A percentile compares a stretch with the other conserved stretches of the same genome.
phyloP scores from a whole-genome alignment of 495 filamentous ascomycete genomes.

The Penicillium alfredii region DNA sequence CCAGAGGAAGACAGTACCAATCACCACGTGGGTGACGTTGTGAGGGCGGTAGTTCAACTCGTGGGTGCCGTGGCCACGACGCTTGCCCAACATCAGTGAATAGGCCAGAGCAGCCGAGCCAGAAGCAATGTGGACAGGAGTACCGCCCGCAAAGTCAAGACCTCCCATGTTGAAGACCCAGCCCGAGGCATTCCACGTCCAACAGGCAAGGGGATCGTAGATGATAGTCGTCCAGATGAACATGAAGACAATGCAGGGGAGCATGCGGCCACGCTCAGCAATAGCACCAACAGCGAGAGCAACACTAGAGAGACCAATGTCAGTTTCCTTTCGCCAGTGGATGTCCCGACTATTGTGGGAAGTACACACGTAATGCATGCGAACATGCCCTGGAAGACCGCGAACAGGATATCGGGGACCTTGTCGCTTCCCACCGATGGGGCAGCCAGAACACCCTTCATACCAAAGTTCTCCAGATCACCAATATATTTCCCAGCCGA shows the following conservation, averaged over 20 bases:
- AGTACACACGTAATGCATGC: conserved; percentile 75
- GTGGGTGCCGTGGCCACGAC: conserved; percentile 76
- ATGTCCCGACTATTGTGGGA: background rate
- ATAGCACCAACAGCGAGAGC: conserved; percentile 89
- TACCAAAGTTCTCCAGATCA: conserved; percentile 77
- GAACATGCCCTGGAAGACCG: conserved; percentile 98
- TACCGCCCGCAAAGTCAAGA: conserved; percentile 93
- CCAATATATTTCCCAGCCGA: conserved; percentile 78
- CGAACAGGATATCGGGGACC: conserved; percentile 87
- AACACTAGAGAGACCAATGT: conserved; percentile 46
- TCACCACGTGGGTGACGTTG: conserved; percentile 94
- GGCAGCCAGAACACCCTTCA: conserved; percentile 70
- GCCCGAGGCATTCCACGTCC: conserved; percentile 90
- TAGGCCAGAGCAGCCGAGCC: conserved; percentile 86
- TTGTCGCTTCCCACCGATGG: conserved; percentile 76
- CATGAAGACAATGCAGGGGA: conserved; percentile 92
- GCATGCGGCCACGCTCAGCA: conserved; percentile 90
- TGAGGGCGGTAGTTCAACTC: conserved; percentile 95
- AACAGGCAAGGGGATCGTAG: conserved; percentile 94
- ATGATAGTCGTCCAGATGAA: conserved; percentile 93
- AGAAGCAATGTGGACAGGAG: conserved; percentile 91
- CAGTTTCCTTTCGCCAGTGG: conserved; percentile 1
- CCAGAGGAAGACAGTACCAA: conserved; percentile 98
- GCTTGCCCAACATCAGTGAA: conserved; percentile 76
- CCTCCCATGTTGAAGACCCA: conserved; percentile 83